Conservation (phyloP, 2,329 filamentous ascomycete species). For the Aspergillus bombycis region DNA sequence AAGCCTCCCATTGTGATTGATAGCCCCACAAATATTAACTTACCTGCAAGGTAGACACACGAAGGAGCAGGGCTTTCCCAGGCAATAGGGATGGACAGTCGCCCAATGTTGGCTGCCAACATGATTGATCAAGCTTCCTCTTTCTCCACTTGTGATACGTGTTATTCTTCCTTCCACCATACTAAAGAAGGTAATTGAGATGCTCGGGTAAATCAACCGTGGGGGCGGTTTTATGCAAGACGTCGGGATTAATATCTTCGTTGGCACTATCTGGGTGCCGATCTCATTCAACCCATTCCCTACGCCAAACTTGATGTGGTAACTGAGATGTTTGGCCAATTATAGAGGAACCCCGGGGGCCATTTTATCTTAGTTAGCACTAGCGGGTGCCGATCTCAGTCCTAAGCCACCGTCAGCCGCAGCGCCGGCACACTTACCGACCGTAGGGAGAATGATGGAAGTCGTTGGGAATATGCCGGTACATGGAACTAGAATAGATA, state of each 20-base stretch:
- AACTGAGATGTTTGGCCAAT: not conserved
- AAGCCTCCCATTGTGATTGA: too few species aligned
- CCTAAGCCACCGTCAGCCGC: not conserved
- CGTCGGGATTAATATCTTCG: not conserved
- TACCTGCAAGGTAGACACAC: too few species aligned
- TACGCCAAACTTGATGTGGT: not conserved
- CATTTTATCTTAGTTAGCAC: not conserved
- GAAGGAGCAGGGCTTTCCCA: too few species aligned
- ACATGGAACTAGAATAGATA: not conserved
- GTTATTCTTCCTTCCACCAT: not conserved
- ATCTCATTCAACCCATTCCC: not conserved
- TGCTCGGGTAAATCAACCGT: not conserved
- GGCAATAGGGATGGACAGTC: too few species aligned
- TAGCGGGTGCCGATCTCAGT: not conserved
- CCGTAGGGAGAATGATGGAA: not conserved
- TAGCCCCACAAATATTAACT: too few species aligned
- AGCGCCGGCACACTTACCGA: not conserved
- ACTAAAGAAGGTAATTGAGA: not conserved
- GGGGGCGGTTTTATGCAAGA: not conserved
- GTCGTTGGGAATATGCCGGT: not conserved
- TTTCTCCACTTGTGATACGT: not conserved
- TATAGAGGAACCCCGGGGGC: not conserved
- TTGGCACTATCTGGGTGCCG: not conserved
- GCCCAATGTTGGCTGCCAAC: not conserved
- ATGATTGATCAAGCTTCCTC: not conserved